Base-by-base conservation (phyloP, 1,284 basidiomycete genomes). In the Coniferiporia sulphurascens region DNA sequence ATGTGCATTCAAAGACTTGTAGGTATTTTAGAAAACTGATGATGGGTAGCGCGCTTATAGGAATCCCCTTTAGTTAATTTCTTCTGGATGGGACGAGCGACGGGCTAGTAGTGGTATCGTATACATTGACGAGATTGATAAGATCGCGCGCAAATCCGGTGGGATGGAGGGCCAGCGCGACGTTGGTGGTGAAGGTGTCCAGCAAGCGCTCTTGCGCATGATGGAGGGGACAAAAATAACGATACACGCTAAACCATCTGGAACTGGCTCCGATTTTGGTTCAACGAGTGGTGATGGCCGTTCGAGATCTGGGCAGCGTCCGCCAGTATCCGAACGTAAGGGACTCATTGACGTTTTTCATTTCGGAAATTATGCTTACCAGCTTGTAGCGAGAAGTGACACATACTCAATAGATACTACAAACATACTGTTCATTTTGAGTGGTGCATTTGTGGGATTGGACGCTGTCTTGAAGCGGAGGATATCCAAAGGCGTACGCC, bases 61-160 rank as follows among this genome's bases (percentile, higher is more conserved):
- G 36, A 53, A 6, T 58, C 58, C 9, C 55, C 55, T 52, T 13
- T 65, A 91, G 86, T 74, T 94, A 2, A 91, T 94, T 80, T 87
- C 90, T 15, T 87, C 95, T 5, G 87, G 91, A 60, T 93, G 87
- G 78, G 91, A 97, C 72, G 87, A 91, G n/a, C 71, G 82, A 52
- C 84, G 89, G 56, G 91, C 91, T 64, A 93, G 91, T 67, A 85
- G 86, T 67, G 94, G 94, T 3, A 98, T 98, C 60, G 87, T 98
- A 19, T 96, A 95, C 71, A 95, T 98, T 55, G 96, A 98, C 68
- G 96, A 98, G 75, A 79, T 95, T 1, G 95, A 98, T 75, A 98
- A 98, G 75, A 85, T 98, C 56, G 90, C 91, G 2, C 81, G 87
- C 43, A 88, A 86, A 60, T 76, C 81, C 4, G 74, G 72, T 10